phyloP scores from a whole-genome alignment of 106 monocot species.

The Dendrobium huoshanense region DNA sequence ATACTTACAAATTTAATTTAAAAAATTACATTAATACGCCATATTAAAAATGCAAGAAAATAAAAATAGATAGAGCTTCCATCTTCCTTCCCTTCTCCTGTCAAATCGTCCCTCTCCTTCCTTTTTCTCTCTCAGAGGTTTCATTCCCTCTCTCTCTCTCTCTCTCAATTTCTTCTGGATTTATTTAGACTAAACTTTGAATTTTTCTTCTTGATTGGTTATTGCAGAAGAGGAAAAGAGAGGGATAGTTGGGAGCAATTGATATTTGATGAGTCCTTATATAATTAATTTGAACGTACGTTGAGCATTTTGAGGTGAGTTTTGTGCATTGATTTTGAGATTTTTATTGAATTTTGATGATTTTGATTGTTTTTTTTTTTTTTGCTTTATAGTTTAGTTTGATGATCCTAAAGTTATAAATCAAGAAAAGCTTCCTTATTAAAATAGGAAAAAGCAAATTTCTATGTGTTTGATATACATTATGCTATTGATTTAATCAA shows the following conservation, averaged over 20 bases:
- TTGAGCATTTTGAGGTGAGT: not conserved
- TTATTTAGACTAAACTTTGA: not conserved
- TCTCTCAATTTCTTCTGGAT: not conserved
- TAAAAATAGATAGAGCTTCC: not conserved
- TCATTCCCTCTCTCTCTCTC: not conserved
- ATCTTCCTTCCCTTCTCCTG: not conserved
- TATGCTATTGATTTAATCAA: too few relatives aligned
- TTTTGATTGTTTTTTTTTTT: not conserved
- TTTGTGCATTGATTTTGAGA: not conserved
- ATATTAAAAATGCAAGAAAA: not conserved
- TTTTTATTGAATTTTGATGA: not conserved
- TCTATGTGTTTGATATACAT: too few relatives aligned
- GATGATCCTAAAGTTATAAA: too few relatives aligned
- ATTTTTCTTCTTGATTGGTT: not conserved
- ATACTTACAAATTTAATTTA: not conserved
- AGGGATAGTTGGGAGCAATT: not conserved
- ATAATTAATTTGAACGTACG: too few relatives aligned
- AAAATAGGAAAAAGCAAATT: too few relatives aligned
- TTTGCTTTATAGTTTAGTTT: not conserved
- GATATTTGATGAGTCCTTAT: too few relatives aligned
- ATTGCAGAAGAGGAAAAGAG: not conserved
- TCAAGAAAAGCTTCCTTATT: too few relatives aligned
- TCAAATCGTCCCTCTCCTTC: not conserved
- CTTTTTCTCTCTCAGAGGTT: too few relatives aligned
- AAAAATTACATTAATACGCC: not conserved